Evolutionary conservation across 805 yeast genomes (phyloP), one percentile per base, ranked within the genome.

Genomic region (Nakazawaea populi): DNA sequence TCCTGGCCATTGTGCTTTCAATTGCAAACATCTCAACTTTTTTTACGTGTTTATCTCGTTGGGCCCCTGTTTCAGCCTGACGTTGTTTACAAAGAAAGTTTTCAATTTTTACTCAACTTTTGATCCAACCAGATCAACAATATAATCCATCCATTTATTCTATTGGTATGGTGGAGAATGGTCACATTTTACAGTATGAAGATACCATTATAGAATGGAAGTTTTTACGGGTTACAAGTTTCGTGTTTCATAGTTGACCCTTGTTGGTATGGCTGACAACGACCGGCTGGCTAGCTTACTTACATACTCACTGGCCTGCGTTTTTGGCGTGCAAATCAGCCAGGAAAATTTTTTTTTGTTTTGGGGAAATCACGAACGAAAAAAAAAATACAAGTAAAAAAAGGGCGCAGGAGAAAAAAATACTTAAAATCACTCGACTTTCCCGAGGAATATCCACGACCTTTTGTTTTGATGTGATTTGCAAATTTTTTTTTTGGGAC

Each of bases 371-470:
- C 24, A 18, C 24, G 24, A 18, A 18, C 43, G n/a, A 5, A 42
- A 30, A 9, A 42, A 42, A 43, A 43, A 43, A 11, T 42, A 9
- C 34, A 27, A 12, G 24, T 10, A 14, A 35, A 47, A 34, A 32
- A 28, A 31, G 28, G 44, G 40, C 37, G 49, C 49, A 30, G 43
- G 28, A 6, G 34, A 28, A 10, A 29, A n/a, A 12, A 41, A 14
- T 11, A 37, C 18, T 31, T 10, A 24, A n/a, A 10, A 10, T 9
- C 27, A 5, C 5, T 27, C 30, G 14, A n/a, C 27, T 32, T 35
- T 51, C 40, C 47, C 43, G 48, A 45, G 44, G 48, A 14, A 28
- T 39, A 39, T 32, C 11, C 44, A 41, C 46, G 40, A 42, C 49
- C 18, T 8, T 50, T 44, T 18, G 24, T 18, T 18, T 18, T 18